Evolutionary conservation across 495 filamentous ascomycete genomes (phyloP), one percentile per base, ranked within the genome.

Genomic region (Glonium stellatum): DNA sequence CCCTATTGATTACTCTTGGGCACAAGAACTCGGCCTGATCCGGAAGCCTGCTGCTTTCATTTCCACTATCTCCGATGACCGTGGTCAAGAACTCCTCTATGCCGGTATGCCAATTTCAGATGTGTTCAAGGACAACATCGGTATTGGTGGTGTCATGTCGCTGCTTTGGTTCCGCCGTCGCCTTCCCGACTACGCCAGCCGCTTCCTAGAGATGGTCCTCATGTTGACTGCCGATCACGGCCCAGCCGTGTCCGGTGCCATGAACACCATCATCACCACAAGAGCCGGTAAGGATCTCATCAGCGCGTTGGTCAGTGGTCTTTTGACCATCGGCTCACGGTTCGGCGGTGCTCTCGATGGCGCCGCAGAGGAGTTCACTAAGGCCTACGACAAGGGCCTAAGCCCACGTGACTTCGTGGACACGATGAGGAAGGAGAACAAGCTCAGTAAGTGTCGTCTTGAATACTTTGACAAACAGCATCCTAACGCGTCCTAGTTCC

Each of bases 191-290:
- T 97, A 96, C 71, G 95, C 93, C 68, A 90, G 90, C 81, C 95
- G 93, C 80, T 98, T 98, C 84, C 78, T 98, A 65, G 93, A 98
- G 83, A 98, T 98, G 93, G 95, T 98, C 66, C 91, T 98, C 74
- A 98, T 98, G 93, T 84, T 98, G 72, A 98, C 93, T 69, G 93
- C 93, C 67, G 93, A 98, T 72, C 93, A 98, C 84, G 93, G 93
- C 77, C 93, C 93, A 46, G 93, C 93, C 70, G 93, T 98, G 62
- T 98, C 93, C 65, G 93, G 93, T 79, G 93, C 93, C 69, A 98
- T 98, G 93, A 98, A 98, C 86, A 98, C 93, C 64, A 98, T 98
- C 77, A 97, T 98, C 75, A 98, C 93, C 56, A 98, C 93, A 49
- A 87, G 93, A 84, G 93, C 93, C 57, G 93, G 93, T 71, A 98